These are phyloP conservation scores for Pythium volutum DNA, from an alignment of 352 stramenopile genomes.

Conservation along the genomic window DNA sequence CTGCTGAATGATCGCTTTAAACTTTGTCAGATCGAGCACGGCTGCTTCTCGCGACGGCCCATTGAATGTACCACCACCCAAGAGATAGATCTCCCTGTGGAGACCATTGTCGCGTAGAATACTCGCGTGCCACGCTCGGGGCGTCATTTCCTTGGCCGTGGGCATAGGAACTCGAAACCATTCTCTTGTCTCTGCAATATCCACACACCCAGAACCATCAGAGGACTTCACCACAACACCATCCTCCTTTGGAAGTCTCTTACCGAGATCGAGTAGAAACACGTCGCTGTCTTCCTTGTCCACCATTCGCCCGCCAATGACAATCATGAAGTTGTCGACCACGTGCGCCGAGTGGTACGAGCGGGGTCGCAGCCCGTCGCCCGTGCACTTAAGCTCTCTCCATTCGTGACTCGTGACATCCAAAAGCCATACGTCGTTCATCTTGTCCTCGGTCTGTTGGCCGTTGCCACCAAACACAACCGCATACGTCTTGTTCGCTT, in stretches of 20 bases:
- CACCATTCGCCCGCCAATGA: conserved; percentile 57
- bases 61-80: conserved; percentile 59
- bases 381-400: conserved; percentile 35
- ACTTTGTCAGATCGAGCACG: conserved; percentile 45
- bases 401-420: conserved; percentile 35
- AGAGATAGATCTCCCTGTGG: conserved; percentile 38
- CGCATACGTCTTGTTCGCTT: conserved; percentile 10
- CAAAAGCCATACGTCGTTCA: conserved; percentile 72
- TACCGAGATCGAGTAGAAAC: conserved; percentile 55
- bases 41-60: conserved; percentile 54
- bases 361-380: conserved; percentile 41
- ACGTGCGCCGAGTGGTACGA: conserved; percentile 70
- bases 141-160: conserved; percentile 22
- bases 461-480: conserved; percentile 73
- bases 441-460: conserved; percentile 59
- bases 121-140: conserved; percentile 70
- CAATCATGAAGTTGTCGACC: conserved; percentile 45
- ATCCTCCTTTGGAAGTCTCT: neutral
- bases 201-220: neutral
- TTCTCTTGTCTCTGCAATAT: conserved; percentile 22
- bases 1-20: neutral
- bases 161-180: conserved; percentile 53
- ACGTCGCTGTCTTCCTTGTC: conserved; percentile 42
- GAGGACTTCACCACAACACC: no score
- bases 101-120: conserved; percentile 26